phyloP scores from a whole-genome alignment of 768 basidiomycete genomes.

The Lepiota brunneoincarnata region DNA sequence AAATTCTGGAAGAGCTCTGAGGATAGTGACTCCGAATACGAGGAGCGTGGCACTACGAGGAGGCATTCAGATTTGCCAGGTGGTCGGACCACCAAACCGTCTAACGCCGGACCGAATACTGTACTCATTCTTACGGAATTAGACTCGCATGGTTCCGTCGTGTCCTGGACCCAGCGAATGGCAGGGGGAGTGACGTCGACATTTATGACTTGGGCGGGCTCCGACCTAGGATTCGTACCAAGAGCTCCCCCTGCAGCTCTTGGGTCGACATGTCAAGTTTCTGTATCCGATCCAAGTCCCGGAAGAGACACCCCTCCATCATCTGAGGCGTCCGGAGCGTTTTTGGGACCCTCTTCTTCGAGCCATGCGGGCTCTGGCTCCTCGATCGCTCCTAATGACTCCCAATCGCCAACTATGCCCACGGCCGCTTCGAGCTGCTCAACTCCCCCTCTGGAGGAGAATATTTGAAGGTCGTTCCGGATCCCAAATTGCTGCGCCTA shows the following conservation, averaged over 20 bases:
- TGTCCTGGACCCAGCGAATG: neutral
- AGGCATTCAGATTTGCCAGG: neutral
- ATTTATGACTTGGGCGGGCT: neutral
- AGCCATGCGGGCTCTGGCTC: no score
- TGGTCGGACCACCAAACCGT: conserved; percentile 1
- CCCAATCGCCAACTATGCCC: no score
- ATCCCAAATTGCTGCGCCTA: no score
- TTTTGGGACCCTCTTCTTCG: neutral
- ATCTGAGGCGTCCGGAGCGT: neutral
- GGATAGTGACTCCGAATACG: neutral
- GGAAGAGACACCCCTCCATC: neutral
- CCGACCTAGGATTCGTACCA: neutral
- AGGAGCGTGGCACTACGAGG: neutral
- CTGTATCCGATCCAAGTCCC: neutral
- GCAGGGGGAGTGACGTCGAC: neutral
- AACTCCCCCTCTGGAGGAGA: no score
- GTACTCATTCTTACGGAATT: neutral
- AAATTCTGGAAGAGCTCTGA: neutral
- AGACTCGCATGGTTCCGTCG: neutral
- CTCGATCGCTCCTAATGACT: no score
- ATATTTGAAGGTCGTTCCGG: no score
- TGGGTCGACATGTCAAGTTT: neutral
- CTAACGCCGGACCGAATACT: neutral
- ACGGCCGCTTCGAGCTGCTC: no score
- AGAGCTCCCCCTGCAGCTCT: neutral